A percentile compares a stretch with the other conserved stretches of the same genome.
Conservation (phyloP, 1,284 basidiomycete species). For the Ganoderma meredithae region DNA sequence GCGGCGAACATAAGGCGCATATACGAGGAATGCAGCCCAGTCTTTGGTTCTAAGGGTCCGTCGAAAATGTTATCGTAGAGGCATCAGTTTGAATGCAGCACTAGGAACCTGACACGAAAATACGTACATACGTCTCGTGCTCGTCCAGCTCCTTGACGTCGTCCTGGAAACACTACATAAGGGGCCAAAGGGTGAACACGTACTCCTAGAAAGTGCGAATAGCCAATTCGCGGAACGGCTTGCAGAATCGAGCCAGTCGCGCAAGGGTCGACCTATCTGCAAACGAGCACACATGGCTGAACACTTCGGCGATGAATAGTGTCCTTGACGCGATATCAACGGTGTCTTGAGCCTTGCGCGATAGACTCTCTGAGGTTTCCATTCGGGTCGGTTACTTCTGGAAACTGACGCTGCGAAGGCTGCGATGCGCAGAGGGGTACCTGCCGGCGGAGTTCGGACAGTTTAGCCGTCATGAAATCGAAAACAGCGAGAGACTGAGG, state of each 20-base stretch:
- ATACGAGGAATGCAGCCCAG: not conserved
- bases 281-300: not conserved
- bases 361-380: not conserved
- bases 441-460: not conserved
- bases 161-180: not conserved
- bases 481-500: not conserved
- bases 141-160: not conserved
- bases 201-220: not conserved
- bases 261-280: not conserved
- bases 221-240: not conserved
- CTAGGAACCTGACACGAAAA: not conserved
- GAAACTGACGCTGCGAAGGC: not conserved
- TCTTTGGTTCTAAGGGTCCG: conserved; percentile 2
- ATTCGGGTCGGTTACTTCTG: not conserved
- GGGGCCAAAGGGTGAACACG: not conserved
- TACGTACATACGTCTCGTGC: not conserved
- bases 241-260: not conserved
- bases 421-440: not conserved
- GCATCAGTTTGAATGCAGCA: not conserved
- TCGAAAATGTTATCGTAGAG: not conserved
- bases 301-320: not conserved
- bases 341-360: not conserved
- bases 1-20: not conserved
- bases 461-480: not conserved
- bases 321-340: not conserved